Percentiles rank a stretch among this genome's conserved stretches.
Evolutionary conservation across 345 rosid genomes (phyloP).

Genomic region (Combretum micranthum): DNA sequence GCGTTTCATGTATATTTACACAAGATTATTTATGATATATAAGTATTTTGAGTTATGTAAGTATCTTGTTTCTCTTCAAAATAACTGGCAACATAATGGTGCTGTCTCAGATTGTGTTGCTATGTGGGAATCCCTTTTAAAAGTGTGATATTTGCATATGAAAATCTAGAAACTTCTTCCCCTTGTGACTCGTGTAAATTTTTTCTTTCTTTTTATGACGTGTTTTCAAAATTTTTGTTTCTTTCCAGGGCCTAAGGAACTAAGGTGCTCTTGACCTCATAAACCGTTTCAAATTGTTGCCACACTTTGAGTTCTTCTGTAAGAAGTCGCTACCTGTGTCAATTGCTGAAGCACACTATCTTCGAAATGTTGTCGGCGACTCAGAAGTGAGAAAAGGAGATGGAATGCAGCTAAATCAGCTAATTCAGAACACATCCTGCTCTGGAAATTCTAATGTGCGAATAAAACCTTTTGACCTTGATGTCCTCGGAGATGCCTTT

Average conservation of each 20-base stretch:
- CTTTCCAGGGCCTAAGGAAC: slow-evolving; percentile 63
- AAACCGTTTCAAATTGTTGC: slow-evolving; percentile 60
- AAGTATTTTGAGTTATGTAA: not conserved
- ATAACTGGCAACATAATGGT: no score
- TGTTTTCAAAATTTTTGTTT: not conserved
- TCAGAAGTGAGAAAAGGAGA: slow-evolving; percentile 84
- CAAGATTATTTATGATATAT: not conserved
- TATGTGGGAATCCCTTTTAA: no score
- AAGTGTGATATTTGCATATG: no score
- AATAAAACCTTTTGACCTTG: slow-evolving; percentile 70
- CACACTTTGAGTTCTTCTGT: slow-evolving; percentile 79
- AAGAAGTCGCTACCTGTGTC: slow-evolving; percentile 72
- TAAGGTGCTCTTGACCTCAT: slow-evolving; percentile 83
- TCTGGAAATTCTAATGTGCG: slow-evolving; percentile 36
- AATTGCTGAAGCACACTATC: slow-evolving; percentile 69
- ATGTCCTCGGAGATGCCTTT: slow-evolving; percentile 67
- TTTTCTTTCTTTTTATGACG: not conserved
- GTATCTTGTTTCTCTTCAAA: not conserved
- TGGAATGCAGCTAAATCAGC: slow-evolving; percentile 85
- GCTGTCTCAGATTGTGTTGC: no score
- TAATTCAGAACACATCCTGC: slow-evolving; percentile 36
- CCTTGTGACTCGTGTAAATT: not conserved
- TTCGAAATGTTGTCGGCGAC: slow-evolving; percentile 76
- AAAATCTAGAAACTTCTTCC: not conserved
- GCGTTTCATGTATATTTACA: not conserved